Percentiles rank a stretch among this genome's conserved stretches.
Evolutionary conservation across 129 eudicot species (phyloP).

Genomic region (Chrysanthemum makinoi): DNA sequence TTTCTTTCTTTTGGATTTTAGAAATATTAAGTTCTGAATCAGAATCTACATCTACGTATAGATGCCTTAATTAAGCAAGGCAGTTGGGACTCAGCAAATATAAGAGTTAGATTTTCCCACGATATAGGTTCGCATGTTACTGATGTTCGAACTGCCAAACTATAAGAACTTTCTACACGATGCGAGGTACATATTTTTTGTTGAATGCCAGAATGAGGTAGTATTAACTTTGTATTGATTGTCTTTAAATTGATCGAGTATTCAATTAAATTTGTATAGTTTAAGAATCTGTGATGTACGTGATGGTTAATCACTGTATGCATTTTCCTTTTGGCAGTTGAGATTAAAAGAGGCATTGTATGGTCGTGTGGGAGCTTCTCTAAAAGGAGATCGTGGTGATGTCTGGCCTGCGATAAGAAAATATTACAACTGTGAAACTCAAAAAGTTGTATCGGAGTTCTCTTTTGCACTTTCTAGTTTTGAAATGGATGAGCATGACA

Average conservation of each 20-base stretch:
- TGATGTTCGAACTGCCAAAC: slow-evolving; percentile 57
- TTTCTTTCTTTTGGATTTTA: no score
- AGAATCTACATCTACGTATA: slow-evolving; percentile 9
- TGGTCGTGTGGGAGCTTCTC: slow-evolving; percentile 72
- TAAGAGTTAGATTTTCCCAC: slow-evolving; percentile 59
- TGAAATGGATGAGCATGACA: slow-evolving; percentile 60
- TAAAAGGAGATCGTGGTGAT: slow-evolving; percentile 68
- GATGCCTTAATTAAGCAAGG: slow-evolving; percentile 69
- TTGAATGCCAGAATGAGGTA: no score
- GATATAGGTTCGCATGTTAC: slow-evolving; percentile 73
- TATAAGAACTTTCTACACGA: slow-evolving; percentile 56
- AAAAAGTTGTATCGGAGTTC: slow-evolving; percentile 52
- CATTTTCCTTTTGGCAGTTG: slow-evolving; percentile 31
- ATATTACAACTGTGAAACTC: slow-evolving; percentile 67
- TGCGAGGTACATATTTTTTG: slow-evolving; percentile 52
- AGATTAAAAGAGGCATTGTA: slow-evolving; percentile 60
- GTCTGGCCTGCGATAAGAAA: slow-evolving; percentile 88
- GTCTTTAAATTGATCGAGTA: no score
- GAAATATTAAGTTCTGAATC: not conserved
- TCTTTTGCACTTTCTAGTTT: slow-evolving; percentile 63
- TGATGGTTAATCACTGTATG: no score
- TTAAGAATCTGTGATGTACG: no score
- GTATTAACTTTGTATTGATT: not conserved
- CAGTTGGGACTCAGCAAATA: slow-evolving; percentile 75
- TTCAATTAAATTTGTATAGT: no score